Evolutionary conservation across 129 eudicot species (phyloP), one percentile per base, ranked within the genome.

Genomic region (Flaveria linearis): DNA sequence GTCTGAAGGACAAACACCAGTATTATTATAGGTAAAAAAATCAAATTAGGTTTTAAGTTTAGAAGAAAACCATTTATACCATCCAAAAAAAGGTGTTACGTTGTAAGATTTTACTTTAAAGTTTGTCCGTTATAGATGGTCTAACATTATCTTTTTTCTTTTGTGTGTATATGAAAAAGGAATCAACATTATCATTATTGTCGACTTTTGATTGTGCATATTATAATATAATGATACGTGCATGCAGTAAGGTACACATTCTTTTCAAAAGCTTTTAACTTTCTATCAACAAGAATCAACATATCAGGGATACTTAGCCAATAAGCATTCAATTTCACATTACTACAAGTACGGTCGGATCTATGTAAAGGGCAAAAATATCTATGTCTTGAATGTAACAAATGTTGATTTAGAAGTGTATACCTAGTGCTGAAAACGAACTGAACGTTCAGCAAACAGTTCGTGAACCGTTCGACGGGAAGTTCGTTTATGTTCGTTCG

Each of bases 281-380:
- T 65, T 76, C 17, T 23, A 66, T 76, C 68, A 23, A 66, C 56
- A 62, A 63, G 56, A 39, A 43, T 61, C 61, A 45, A 68, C 63
- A 39, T 68, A 67, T 43, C 17, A 55, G 42, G 81, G 7, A 77
- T 56, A 43, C 81, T 68, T 77, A 41, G 81, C 81, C 75, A 67
- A 9, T 55, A 77, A 77, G 81, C 81, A 77, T 68, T 13, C 42
- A 68, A 42, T 12, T 68, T 77, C 53, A 65, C 58, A 55, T 55
- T n/a, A 42, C 22, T 17, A 64, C 51, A 33, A 33, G 39, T 33
- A 33, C 39, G 7, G 39, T 33, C 39, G 39, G 33, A 28, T 28
- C 33, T 28, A 28, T 28, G 33, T 33, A 33, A 33, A 33, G 7
- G 39, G 39, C 4, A 33, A 33, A 33, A 0, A 33, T 5, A 33